Evolutionary conservation across 2,329 filamentous ascomycete genomes (phyloP), one percentile per base, ranked within the genome.

Genomic region (Neofusicoccum ribis): DNA sequence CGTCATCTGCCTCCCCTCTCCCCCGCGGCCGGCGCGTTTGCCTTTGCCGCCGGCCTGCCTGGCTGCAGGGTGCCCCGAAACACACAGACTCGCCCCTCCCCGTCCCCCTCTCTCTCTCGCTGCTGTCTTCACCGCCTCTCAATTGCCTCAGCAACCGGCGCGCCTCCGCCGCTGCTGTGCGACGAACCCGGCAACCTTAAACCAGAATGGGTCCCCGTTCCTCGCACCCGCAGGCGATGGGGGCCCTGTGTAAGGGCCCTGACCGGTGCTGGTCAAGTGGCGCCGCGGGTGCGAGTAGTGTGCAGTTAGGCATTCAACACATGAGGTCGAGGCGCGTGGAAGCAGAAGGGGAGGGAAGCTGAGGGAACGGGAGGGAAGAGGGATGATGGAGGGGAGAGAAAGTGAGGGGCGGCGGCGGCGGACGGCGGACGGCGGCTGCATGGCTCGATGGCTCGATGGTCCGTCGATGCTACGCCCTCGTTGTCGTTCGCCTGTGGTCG

Each of bases 111-210:
- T 31, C 27, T 31, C 27, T 31, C 27, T 6, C 27, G 5, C 27
- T 31, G 27, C 5, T 5, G 27, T 27, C 56, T 47, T 60, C 56
- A 60, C 56, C 56, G 56, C 56, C 43, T 20, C 56, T 36, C 34
- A 37, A 60, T 60, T 60, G 56, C 56, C 56, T 34, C 56, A 47
- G 56, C 56, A 60, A 60, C 43, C 41, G 27, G 23, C 36, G 43
- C 17, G 23, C 17, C 27, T 7, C 17, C 27, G 56, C 39, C 41
- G 41, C 43, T 17, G 31, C 31, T 60, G 56, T 60, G 43, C 56
- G 56, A 60, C 56, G 11, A 47, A 47, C 27, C 56, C 31, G 56
- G 56, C 56, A 60, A 60, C 43, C 56, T 47, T 47, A 60, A 60
- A 47, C 36, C 27, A 31, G 56, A 20, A 47, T 46, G 23, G 23